Evolutionary conservation across 345 rosid species (phyloP).

Genomic region (Eucalyptus marginata): DNA sequence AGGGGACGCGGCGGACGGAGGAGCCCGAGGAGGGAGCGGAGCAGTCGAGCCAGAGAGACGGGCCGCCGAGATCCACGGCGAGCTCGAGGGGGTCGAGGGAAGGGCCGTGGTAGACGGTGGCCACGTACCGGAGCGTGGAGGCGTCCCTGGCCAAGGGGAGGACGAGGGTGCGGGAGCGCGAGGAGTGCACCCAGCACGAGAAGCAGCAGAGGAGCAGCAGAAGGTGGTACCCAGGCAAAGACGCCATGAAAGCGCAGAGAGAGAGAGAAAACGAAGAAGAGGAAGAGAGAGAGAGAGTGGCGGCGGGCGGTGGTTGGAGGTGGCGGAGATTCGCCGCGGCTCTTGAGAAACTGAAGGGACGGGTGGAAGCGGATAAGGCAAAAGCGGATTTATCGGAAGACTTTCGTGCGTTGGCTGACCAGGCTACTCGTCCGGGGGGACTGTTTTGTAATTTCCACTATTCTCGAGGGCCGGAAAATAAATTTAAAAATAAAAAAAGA

Average conservation of each 20-base stretch:
- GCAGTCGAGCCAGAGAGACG: constrained; percentile 44
- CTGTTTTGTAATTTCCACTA: not conserved
- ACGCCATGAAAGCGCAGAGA: constrained; percentile 17
- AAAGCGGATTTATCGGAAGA: not conserved
- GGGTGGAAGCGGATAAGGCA: not conserved
- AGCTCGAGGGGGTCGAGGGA: constrained; percentile 15
- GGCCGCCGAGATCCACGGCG: constrained; percentile 47
- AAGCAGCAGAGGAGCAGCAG: constrained; percentile 1
- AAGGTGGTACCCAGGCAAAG: not conserved
- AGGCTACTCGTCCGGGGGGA: not conserved
- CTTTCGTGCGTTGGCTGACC: not conserved
- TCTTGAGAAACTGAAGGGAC: not conserved
- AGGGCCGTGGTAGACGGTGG: constrained; percentile 23
- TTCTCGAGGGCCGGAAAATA: not conserved
- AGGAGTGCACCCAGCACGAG: not conserved
- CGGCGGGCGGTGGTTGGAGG: not conserved
- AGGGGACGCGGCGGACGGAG: constrained; percentile 12
- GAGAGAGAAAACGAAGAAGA: not conserved
- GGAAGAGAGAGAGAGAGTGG: not conserved
- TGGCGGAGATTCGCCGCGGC: not conserved
- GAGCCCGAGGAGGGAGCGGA: constrained; percentile 19
- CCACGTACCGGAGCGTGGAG: constrained; percentile 49
- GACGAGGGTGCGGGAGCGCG: not conserved
- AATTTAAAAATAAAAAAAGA: too few relatives aligned
- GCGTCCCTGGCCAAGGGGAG: constrained; percentile 44